phyloP scores from a whole-genome alignment of 2,329 filamentous ascomycete genomes.

The Beauveria scarabaeidicola region DNA sequence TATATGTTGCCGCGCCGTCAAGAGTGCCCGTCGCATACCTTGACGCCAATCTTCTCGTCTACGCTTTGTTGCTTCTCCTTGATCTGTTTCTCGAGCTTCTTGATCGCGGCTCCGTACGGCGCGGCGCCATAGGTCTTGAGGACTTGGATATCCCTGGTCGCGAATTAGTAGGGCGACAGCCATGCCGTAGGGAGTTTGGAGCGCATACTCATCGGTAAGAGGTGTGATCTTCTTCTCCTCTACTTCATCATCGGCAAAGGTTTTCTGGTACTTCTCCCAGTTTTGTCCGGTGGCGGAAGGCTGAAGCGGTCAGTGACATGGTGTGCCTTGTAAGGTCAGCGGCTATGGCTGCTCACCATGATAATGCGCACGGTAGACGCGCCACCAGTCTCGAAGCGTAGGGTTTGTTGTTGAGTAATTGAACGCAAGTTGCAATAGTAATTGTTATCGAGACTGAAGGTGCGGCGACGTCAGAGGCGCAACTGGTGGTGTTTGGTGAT shows the following conservation, averaged over 20 bases:
- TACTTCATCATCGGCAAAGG: conserved; percentile 89
- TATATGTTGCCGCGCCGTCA: conserved; percentile 16
- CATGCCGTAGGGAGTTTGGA: conserved; percentile 14
- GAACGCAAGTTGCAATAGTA: background rate
- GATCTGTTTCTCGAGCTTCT: conserved; percentile 98
- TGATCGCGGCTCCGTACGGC: conserved; percentile 85
- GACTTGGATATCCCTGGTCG: conserved; percentile 86
- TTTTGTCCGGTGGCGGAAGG: conserved; percentile 86
- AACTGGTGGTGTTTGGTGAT: conserved; percentile 19
- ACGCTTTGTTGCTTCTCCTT: conserved; percentile 98
- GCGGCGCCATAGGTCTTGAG: conserved; percentile 98
- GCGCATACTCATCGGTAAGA: conserved; percentile 80
- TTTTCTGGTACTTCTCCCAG: conserved; percentile 99
- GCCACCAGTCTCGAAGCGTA: conserved; percentile 11
- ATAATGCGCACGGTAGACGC: conserved; percentile 24
- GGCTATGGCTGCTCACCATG: conserved; percentile 30
- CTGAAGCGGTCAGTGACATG: conserved; percentile 41
- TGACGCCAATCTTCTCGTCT: conserved; percentile 94
- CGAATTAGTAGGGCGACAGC: background rate
- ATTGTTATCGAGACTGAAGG: background rate
- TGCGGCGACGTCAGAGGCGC: conserved; percentile 5
- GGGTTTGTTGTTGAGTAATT: background rate
- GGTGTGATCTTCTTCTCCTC: conserved; percentile 99
- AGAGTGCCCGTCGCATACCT: conserved; percentile 36
- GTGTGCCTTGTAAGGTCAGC: conserved; percentile 8